Evolutionary conservation across 495 filamentous ascomycete species (phyloP).

Genomic region (Penicillium lividum): DNA sequence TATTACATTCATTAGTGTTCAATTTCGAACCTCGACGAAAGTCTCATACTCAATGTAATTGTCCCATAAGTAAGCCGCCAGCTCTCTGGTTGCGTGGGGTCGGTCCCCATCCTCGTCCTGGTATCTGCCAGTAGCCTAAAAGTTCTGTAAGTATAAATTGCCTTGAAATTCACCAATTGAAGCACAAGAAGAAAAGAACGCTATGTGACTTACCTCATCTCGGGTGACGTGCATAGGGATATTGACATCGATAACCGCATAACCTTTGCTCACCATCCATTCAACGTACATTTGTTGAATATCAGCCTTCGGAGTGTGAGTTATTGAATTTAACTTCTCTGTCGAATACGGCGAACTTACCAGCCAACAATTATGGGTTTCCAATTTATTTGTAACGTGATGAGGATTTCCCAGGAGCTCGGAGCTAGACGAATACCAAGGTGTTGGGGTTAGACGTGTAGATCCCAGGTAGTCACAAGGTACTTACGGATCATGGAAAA

Average conservation of each 20-base stretch:
- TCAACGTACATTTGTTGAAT: conserved; percentile 72
- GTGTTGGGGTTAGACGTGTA: background rate
- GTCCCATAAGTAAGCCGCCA: conserved; percentile 91
- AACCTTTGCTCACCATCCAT: conserved; percentile 73
- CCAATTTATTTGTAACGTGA: conserved; percentile 65
- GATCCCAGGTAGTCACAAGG: background rate
- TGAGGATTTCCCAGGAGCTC: conserved; percentile 69
- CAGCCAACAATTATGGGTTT: conserved; percentile 81
- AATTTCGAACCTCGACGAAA: background rate
- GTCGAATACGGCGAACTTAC: conserved; percentile 53
- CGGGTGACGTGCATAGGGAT: conserved; percentile 70
- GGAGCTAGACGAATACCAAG: conserved; percentile 52
- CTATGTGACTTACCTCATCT: conserved; percentile 25
- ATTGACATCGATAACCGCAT: conserved; percentile 85
- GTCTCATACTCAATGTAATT: conserved; percentile 79
- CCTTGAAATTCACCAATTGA: background rate
- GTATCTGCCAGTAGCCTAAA: conserved; percentile 31
- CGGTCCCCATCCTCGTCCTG: conserved; percentile 47
- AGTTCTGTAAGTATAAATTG: background rate
- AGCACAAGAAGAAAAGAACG: background rate
- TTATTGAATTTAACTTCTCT: conserved; percentile 1
- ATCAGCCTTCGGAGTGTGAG: conserved; percentile 69
- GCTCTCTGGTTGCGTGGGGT: conserved; percentile 61
- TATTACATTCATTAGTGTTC: conserved; percentile 23
- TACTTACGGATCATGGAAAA: conserved; percentile 81